Conservation (phyloP, 352 stramenopile species). For the Phytophthora cryptogea region DNA sequence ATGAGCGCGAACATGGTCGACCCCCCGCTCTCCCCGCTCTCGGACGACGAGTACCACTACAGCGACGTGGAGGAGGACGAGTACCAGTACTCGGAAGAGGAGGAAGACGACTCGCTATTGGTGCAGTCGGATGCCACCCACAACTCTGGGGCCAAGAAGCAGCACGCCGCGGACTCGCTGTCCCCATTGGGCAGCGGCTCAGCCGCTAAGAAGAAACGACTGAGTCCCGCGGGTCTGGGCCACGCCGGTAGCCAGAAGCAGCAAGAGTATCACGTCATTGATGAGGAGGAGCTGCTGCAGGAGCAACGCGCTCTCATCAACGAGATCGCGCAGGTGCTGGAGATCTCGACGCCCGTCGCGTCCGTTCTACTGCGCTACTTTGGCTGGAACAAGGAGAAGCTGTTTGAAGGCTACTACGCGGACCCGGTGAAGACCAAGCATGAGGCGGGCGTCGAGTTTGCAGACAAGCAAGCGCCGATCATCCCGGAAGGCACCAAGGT, state of each 20-base stretch:
- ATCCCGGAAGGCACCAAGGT: slow-evolving; percentile 51
- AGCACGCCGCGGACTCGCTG: slow-evolving; percentile 34
- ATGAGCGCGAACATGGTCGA: slow-evolving; percentile 27
- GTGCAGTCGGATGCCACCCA: slow-evolving; percentile 27
- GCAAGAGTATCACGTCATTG: slow-evolving; percentile 84
- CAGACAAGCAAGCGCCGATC: slow-evolving; percentile 37
- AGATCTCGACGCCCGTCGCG: slow-evolving; percentile 62
- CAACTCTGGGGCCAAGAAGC: slow-evolving; percentile 38
- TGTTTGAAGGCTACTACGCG: slow-evolving; percentile 87
- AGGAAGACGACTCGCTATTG: slow-evolving; percentile 35
- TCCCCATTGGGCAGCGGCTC: slow-evolving; percentile 49
- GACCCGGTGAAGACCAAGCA: slow-evolving; percentile 62
- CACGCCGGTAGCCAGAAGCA: slow-evolving; percentile 27
- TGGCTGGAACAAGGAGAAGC: slow-evolving; percentile 91
- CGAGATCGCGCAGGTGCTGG: slow-evolving; percentile 81
- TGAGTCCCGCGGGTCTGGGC: slow-evolving; percentile 46
- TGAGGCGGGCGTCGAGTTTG: slow-evolving; percentile 67
- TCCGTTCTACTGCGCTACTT: slow-evolving; percentile 85
- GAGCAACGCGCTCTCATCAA: slow-evolving; percentile 66
- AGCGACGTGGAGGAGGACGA: slow-evolving; percentile 80
- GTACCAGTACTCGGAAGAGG: slow-evolving; percentile 74
- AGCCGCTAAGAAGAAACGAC: slow-evolving; percentile 74
- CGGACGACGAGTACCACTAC: slow-evolving; percentile 86
- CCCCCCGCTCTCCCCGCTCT: slow-evolving; percentile 51
- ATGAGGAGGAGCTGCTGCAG: slow-evolving; percentile 76